Conservation (phyloP, 2,329 filamentous ascomycete genomes). For the Lojkania enalia region DNA sequence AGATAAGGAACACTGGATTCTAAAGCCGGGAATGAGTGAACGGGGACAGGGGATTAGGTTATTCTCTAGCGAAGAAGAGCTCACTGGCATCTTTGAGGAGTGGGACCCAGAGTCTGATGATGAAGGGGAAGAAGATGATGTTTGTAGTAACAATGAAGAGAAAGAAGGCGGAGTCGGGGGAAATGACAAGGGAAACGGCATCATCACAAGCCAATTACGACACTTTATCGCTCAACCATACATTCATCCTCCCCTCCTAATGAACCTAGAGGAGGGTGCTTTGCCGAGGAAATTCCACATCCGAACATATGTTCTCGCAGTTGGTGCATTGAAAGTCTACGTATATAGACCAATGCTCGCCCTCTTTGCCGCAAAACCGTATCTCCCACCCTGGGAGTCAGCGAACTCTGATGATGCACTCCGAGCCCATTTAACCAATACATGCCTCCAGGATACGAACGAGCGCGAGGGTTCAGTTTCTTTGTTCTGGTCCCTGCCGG, state of each 20-base stretch:
- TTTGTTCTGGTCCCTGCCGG: conserved; percentile 72
- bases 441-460: conserved; percentile 73
- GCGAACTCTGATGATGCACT: conserved; percentile 52
- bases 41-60: conserved; percentile 89
- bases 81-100: conserved; percentile 85
- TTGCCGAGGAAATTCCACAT: conserved; percentile 86
- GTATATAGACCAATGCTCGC: conserved; percentile 92
- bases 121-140: conserved; percentile 58
- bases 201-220: conserved; percentile 86
- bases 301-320: conserved; percentile 83
- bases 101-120: conserved; percentile 76
- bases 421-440: conserved; percentile 86
- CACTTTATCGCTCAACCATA: conserved; percentile 97
- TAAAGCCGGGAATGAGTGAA: conserved; percentile 98
- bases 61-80: conserved; percentile 80
- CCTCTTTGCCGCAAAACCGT: conserved; percentile 79
- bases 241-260: conserved; percentile 82
- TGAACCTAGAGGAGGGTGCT: conserved; percentile 45
- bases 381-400: conserved; percentile 63
- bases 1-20: conserved; percentile 86
- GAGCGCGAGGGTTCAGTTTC: conserved; percentile 67
- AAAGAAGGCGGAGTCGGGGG: conserved; percentile 39
- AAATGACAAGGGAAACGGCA: conserved; percentile 51
- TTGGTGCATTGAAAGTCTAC: conserved; percentile 77
- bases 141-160: conserved; percentile 35